Conservation (phyloP, 257 asterid species). For the Lycium ferocissimum region DNA sequence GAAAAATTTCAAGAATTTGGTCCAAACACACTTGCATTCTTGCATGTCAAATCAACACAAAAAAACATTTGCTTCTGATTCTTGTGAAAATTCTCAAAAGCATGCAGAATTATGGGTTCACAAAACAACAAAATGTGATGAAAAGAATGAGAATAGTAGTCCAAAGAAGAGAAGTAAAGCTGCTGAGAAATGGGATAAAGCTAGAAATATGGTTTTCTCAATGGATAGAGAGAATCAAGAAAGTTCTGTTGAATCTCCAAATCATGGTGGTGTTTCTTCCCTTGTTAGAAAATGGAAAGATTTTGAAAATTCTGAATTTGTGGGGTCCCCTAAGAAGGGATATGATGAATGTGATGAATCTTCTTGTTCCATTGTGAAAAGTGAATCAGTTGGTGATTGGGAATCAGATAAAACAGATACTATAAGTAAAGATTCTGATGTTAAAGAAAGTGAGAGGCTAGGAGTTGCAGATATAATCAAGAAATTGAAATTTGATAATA, state of each 20-base stretch:
- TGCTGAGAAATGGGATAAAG: constrained; percentile 43
- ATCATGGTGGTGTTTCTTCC: constrained; percentile 70
- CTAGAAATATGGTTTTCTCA: constrained; percentile 40
- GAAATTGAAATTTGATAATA: constrained; percentile 50
- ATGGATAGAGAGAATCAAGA: constrained; percentile 31
- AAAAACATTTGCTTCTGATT: constrained; percentile 28
- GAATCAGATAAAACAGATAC: constrained; percentile 56
- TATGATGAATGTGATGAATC: constrained; percentile 21
- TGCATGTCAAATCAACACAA: constrained; percentile 35
- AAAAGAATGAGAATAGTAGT: constrained; percentile 18
- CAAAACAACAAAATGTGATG: constrained; percentile 53
- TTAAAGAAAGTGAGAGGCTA: constrained; percentile 68
- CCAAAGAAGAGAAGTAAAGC: constrained; percentile 27
- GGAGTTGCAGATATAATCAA: constrained; percentile 74
- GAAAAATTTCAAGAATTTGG: constrained; percentile 47
- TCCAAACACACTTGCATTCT: constrained; percentile 38
- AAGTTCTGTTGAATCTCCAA: constrained; percentile 35
- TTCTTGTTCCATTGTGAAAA: neutral
- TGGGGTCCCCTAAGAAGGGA: constrained; percentile 29
- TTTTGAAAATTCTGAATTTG: constrained; percentile 45
- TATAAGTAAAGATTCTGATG: constrained; percentile 59
- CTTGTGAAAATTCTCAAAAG: constrained; percentile 28
- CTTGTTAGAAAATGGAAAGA: constrained; percentile 78
- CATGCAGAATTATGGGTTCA: constrained; percentile 73
- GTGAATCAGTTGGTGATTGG: constrained; percentile 56